Conservation (phyloP, 2,329 filamentous ascomycete species). For the Phoma sp. region DNA sequence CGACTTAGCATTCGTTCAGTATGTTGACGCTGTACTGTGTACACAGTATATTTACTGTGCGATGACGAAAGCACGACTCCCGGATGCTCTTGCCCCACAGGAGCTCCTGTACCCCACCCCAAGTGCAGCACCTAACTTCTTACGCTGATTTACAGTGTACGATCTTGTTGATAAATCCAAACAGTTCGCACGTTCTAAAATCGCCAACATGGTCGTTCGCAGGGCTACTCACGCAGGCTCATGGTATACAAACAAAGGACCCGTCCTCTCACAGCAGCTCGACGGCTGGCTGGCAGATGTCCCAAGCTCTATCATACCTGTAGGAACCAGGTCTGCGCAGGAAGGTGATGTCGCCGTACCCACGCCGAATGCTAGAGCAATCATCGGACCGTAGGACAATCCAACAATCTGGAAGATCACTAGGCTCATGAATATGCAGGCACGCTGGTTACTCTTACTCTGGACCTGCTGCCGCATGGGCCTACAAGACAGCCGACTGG, state of each 20-base stretch:
- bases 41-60: not conserved
- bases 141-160: not conserved
- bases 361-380: slow-evolving; percentile 74
- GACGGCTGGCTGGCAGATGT: slow-evolving; percentile 76
- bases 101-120: slow-evolving; percentile 19
- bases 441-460: slow-evolving; percentile 96
- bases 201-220: slow-evolving; percentile 49
- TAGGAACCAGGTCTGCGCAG: slow-evolving; percentile 55
- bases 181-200: not conserved
- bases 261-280: slow-evolving; percentile 70
- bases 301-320: slow-evolving; percentile 67
- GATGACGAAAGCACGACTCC: slow-evolving; percentile 15
- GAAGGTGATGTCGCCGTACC: slow-evolving; percentile 61
- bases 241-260: slow-evolving; percentile 76
- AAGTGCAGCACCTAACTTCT: slow-evolving; percentile 3
- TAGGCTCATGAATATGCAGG: slow-evolving; percentile 57
- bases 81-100: slow-evolving; percentile 23
- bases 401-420: not conserved
- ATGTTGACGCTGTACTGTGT: not conserved
- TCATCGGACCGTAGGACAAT: slow-evolving; percentile 85
- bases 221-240: slow-evolving; percentile 79
- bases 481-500: slow-evolving; percentile 87
- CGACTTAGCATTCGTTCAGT: not conserved
- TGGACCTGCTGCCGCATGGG: slow-evolving; percentile 89
- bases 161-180: not conserved